Conservation (phyloP, 768 basidiomycete species). For the Amanita brunnescens region DNA sequence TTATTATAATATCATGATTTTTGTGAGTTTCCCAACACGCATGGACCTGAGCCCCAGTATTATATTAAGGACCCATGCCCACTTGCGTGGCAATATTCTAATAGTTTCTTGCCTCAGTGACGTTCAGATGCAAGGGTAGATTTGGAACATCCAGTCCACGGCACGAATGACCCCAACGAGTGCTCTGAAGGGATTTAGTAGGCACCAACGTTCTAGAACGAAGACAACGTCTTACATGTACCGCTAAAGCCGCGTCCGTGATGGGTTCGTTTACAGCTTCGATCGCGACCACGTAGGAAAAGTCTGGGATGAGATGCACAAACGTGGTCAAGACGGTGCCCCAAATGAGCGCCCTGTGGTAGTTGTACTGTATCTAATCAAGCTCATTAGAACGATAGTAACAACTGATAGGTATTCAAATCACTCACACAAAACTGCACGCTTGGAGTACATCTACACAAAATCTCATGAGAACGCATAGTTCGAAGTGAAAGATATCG, state of each 20-base stretch:
- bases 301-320: constrained; percentile 60
- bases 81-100: too few species aligned
- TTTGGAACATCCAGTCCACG: too few species aligned
- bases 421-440: constrained; percentile 63
- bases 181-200: too few species aligned
- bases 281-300: constrained; percentile 57
- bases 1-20: too few species aligned
- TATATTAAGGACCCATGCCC: too few species aligned
- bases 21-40: too few species aligned
- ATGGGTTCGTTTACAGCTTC: constrained; percentile 76
- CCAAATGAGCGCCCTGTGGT: constrained; percentile 74
- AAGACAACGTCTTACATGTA: too few species aligned
- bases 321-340: constrained; percentile 70
- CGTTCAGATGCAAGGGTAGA: too few species aligned
- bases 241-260: constrained; percentile 51
- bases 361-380: constrained; percentile 57
- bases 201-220: too few species aligned
- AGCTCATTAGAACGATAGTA: not conserved
- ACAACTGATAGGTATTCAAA: not conserved
- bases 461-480: not conserved
- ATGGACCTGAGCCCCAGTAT: too few species aligned
- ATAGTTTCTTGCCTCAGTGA: too few species aligned
- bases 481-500: not conserved
- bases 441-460: constrained; percentile 50
- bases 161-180: too few species aligned